Conservation (phyloP, 2,329 filamentous ascomycete species). For the Iodosphaeria phyllophila region DNA sequence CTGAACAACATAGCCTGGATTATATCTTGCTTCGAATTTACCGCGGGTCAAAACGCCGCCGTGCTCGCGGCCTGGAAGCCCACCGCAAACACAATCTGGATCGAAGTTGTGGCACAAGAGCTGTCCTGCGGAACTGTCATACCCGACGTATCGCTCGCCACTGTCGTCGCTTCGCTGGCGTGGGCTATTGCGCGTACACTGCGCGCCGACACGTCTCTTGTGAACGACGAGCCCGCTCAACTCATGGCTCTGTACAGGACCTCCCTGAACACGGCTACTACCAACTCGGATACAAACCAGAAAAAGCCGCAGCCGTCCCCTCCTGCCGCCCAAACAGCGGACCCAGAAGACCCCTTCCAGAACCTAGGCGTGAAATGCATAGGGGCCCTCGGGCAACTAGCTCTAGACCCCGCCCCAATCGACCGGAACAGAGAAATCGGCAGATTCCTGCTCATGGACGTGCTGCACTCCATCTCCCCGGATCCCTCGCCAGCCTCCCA, state of each 20-base stretch:
- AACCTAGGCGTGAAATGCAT: constrained; percentile 46
- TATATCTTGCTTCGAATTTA: constrained; percentile 40
- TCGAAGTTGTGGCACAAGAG: constrained; percentile 32
- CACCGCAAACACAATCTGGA: constrained; percentile 36
- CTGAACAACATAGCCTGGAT: constrained; percentile 54
- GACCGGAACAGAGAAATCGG: constrained; percentile 42
- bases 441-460: constrained; percentile 37
- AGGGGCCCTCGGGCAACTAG: constrained; percentile 45
- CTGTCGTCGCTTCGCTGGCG: constrained; percentile 42
- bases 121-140: constrained; percentile 40
- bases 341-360: constrained; percentile 36
- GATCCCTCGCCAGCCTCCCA: too few relatives aligned
- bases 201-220: constrained; percentile 26
- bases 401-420: constrained; percentile 31
- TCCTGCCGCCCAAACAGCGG: constrained; percentile 8
- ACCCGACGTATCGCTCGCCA: constrained; percentile 43
- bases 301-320: too few relatives aligned
- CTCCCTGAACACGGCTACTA: constrained; percentile 21
- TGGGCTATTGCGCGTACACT: constrained; percentile 44
- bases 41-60: constrained; percentile 28
- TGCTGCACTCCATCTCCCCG: too few relatives aligned
- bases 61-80: constrained; percentile 36
- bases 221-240: constrained; percentile 35
- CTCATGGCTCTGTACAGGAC: constrained; percentile 49
- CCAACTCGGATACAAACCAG: too few relatives aligned